Evolutionary conservation across 2,329 filamentous ascomycete genomes (phyloP), one percentile per base, ranked within the genome.

Genomic region (Colletotrichum camelliae): DNA sequence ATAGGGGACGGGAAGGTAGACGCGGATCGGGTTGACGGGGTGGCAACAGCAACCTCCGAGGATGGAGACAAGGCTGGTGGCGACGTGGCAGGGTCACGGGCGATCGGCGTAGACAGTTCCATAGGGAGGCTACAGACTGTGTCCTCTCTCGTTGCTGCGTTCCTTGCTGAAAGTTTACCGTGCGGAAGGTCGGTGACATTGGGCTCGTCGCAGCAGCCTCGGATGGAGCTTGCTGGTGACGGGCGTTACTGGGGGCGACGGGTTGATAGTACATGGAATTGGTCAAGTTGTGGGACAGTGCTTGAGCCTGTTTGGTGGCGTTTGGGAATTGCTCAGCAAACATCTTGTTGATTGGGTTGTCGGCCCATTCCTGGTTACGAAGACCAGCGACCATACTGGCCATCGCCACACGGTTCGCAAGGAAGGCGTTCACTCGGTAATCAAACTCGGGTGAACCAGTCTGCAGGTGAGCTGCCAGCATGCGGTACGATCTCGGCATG

Each of bases 401-500:
- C 85, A 89, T 85, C 10, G 85, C 86, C 3, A 87, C 80, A 10
- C 85, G 83, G 72, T 86, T 88, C 0, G 83, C 82, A 24, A 88
- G 78, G 72, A 85, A 89, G 8, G 86, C 84, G 48, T 91, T 90
- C 5, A 94, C 85, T 55, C 91, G 87, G 33, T 89, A 87, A 81
- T 93, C 93, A 82, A 94, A 90, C 76, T 92, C 89, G 31, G 88
- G 83, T 2, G 91, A 92, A 18, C 86, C 87, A 3, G 90, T 93
- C 78, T 92, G 89, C 74, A 94, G 85, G 79, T 93, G 90, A 4
- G 91, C 88, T 16, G 91, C 91, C 37, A 95, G 86, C 16, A 91
- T 87, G 74, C 92, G 89, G 81, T 93, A 94, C 70, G 92, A 91
- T 76, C 91, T 89, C 1, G 93, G 92, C 29, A 95, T 82, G 72